phyloP scores from a whole-genome alignment of 768 basidiomycete genomes.

The Naematelia encephala region DNA sequence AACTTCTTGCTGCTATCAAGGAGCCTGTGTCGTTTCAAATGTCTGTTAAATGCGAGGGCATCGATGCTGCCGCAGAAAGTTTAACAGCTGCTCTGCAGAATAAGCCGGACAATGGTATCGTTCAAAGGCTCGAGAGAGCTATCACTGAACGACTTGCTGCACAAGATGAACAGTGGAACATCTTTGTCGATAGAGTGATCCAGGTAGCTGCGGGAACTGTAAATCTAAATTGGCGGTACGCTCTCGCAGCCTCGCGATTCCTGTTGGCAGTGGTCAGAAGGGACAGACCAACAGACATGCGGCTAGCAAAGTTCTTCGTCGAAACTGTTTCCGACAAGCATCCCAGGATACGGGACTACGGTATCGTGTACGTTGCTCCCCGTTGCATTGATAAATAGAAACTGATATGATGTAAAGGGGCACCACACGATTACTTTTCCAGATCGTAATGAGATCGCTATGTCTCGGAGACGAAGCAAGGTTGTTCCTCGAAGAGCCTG shows the following conservation, averaged over 20 bases:
- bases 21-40: constrained; percentile 28
- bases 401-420: constrained; percentile 56
- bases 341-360: constrained; percentile 43
- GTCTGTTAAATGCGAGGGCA: constrained; percentile 17
- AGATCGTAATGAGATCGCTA: constrained; percentile 73
- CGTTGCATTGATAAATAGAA: background rate
- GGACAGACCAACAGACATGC: constrained; percentile 35
- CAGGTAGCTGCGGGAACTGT: constrained; percentile 24
- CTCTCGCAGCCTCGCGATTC: constrained; percentile 27
- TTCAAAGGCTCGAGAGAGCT: constrained; percentile 18
- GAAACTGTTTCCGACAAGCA: constrained; percentile 39
- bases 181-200: constrained; percentile 30
- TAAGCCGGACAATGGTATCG: constrained; percentile 18
- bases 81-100: constrained; percentile 8
- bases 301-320: constrained; percentile 40
- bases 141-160: constrained; percentile 3
- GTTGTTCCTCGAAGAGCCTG: constrained; percentile 61
- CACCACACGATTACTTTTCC: constrained; percentile 63
- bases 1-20: constrained; percentile 31
- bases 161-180: constrained; percentile 29
- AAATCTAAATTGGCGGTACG: constrained; percentile 40
- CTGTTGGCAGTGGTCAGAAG: constrained; percentile 28
- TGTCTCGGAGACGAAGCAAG: constrained; percentile 62
- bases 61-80: constrained; percentile 25
- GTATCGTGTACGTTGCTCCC: constrained; percentile 18